phyloP scores from a whole-genome alignment of 2,329 filamentous ascomycete species.

The Aspergillus vadensis region DNA sequence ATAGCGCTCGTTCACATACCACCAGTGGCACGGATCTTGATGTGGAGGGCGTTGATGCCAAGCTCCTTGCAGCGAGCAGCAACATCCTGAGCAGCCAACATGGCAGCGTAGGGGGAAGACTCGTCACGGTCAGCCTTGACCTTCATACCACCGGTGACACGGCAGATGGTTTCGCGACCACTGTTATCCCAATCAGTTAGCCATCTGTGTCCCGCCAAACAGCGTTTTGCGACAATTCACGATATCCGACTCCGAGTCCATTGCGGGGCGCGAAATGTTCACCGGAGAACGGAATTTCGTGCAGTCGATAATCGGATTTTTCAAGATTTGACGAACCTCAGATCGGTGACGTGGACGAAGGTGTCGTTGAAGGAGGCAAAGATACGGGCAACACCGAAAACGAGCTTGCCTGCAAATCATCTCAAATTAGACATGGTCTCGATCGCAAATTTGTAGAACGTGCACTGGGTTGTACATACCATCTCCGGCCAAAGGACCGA shows the following conservation, averaged over 20 bases:
- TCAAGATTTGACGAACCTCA: conserved; percentile 63
- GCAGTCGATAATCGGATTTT: background rate
- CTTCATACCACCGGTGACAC: conserved; percentile 99
- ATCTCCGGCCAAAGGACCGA: conserved; percentile 95
- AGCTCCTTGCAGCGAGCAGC: conserved; percentile 86
- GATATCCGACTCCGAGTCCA: background rate
- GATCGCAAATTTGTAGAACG: too few species aligned
- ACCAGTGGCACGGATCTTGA: conserved; percentile 99
- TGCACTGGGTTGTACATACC: conserved; percentile 57
- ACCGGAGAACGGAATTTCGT: background rate
- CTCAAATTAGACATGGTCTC: conserved; percentile 11
- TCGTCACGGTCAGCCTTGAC: conserved; percentile 99
- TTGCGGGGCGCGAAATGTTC: background rate
- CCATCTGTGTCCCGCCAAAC: background rate
- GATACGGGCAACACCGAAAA: conserved; percentile 97
- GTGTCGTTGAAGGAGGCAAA: conserved; percentile 94
- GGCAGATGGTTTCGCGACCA: conserved; percentile 99
- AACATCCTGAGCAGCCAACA: conserved; percentile 99
- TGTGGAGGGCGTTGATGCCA: conserved; percentile 93
- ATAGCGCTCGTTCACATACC: conserved; percentile 58
- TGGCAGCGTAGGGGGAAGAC: conserved; percentile 99
- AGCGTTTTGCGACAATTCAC: background rate
- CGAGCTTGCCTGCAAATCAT: conserved; percentile 73
- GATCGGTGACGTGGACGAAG: conserved; percentile 99
- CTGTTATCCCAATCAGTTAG: conserved; percentile 51